phyloP scores from a whole-genome alignment of 1,284 basidiomycete genomes.

The Heterobasidion irregulare region DNA sequence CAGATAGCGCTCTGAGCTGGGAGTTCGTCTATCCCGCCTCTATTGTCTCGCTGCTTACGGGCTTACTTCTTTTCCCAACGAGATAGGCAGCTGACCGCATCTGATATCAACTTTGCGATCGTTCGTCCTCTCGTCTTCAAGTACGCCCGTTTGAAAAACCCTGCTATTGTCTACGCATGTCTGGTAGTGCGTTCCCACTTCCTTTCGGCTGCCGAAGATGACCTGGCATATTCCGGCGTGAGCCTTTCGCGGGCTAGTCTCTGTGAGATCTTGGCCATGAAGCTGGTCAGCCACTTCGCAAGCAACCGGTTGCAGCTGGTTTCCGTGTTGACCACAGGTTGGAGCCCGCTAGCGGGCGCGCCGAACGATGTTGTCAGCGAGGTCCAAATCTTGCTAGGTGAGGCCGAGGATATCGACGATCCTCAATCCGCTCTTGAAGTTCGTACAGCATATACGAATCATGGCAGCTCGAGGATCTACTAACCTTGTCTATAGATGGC shows the following conservation, averaged over 20 bases:
- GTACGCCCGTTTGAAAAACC: constrained; percentile 68
- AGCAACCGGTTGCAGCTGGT: constrained; percentile 67
- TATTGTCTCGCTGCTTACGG: constrained; percentile 1
- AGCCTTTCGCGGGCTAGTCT: constrained; percentile 65
- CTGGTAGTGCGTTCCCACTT: constrained; percentile 60
- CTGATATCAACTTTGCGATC: constrained; percentile 79
- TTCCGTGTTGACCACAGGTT: constrained; percentile 68
- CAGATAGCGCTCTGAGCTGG: constrained; percentile 77
- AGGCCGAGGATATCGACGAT: constrained; percentile 46
- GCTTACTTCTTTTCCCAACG: not conserved
- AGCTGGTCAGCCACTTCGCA: constrained; percentile 70
- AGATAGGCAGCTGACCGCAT: constrained; percentile 64
- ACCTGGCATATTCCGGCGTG: constrained; percentile 71
- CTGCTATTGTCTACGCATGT: constrained; percentile 67
- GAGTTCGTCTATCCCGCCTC: constrained; percentile 35
- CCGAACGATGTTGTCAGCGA: constrained; percentile 56
- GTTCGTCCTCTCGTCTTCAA: constrained; percentile 75
- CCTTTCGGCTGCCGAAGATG: constrained; percentile 40
- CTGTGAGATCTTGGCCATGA: constrained; percentile 81
- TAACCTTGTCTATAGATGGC: constrained; percentile 52
- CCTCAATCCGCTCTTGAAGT: constrained; percentile 79
- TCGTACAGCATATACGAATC: constrained; percentile 13
- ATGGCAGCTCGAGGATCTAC: not conserved
- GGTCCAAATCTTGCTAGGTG: constrained; percentile 41
- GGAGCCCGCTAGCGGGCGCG: constrained; percentile 79